Evolutionary conservation across 2,329 filamentous ascomycete species (phyloP).

Genomic region (Colletotrichum sp.): DNA sequence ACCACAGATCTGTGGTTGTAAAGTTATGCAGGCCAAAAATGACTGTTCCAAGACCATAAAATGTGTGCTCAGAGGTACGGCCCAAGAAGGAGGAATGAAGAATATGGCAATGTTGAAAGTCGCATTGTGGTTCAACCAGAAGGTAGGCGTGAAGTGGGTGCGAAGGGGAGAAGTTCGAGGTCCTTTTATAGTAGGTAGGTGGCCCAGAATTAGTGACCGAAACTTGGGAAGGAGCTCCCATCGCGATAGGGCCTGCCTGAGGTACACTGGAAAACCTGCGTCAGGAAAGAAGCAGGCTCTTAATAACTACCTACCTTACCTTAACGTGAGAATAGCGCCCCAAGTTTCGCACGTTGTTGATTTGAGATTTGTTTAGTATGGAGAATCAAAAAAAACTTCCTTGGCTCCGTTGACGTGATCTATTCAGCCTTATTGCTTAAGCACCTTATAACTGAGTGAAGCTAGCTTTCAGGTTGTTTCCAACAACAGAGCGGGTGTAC

Average conservation of each 20-base stretch:
- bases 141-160: neutral
- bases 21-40: neutral
- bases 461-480: neutral
- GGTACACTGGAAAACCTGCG: neutral
- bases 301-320: too few relatives aligned
- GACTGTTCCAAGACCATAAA: neutral
- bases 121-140: neutral
- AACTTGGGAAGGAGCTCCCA: neutral
- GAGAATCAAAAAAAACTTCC: too few relatives aligned
- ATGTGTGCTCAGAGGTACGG: neutral
- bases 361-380: too few relatives aligned
- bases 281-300: neutral
- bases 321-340: too few relatives aligned
- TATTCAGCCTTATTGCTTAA: too few relatives aligned
- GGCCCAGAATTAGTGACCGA: neutral
- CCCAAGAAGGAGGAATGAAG: neutral
- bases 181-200: neutral
- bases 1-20: neutral
- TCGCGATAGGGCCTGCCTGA: neutral
- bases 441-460: too few relatives aligned
- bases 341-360: too few relatives aligned
- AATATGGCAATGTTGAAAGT: neutral
- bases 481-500: neutral
- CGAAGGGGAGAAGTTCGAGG: neutral
- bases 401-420: too few relatives aligned